Base-by-base conservation (phyloP, 257 asterid genomes). In the Penstemon newberryi region DNA sequence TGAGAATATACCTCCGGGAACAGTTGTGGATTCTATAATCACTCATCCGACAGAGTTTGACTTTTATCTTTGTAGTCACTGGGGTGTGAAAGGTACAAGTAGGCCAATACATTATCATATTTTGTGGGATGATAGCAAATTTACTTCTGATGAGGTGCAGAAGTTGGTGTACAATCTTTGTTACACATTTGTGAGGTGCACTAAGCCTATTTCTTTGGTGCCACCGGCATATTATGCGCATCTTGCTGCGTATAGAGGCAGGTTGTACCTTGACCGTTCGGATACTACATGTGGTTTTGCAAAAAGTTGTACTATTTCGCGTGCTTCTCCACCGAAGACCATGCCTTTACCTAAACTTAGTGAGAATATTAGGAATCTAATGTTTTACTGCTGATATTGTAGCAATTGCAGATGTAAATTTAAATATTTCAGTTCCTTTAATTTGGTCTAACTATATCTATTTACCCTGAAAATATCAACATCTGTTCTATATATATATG, bases 181-280 rank as follows among this genome's bases (percentile, higher is more conserved):
- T 80, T 94, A 87, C 86, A 94, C 99, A 12, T 94, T 84, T 68
- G 91, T 87, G 63, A 83, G 97, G 84, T 94, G 99, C 75, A 94
- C 99, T 3, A 89, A 89, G 85, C 99, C 99, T 15, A 79, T 94
- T 19, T 94, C 99, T 10, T 52, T 94, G 79, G 99, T 94, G 43
- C 99, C 99, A 0, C 97, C 99, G 0, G 97, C 84, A 52, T 91
- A 94, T 33, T 94, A 94, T 19, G 99, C 99, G 0, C 99, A 94
- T 49, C 87, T 94, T 40, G 99, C 96, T 10, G 99, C 99, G 0
- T 94, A 91, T 41, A 79, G 99, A 76, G 99, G 99, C 38, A 67
- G 99, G 52, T 54, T 94, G 44, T 94, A 91, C 75, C 89, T 89
- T 5, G 95, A 91, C 1, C 85, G 91, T 3, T 69, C 85, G 0